Conservation (phyloP, 441 rosid species). For the Populus hybrid region DNA sequence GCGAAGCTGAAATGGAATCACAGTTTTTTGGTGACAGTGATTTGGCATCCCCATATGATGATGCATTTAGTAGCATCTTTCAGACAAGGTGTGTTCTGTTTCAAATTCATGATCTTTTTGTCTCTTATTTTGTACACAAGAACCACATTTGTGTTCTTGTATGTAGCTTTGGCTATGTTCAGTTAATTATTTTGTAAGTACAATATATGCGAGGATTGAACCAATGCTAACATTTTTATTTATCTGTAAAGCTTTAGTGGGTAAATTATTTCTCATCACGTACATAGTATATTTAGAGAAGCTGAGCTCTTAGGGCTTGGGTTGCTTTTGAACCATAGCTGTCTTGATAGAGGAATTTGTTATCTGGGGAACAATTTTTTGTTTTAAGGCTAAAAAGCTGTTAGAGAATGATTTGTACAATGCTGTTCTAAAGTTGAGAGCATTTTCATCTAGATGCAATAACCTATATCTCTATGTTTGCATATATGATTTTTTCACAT, state of each 20-base stretch:
- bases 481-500: background rate
- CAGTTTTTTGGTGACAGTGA: conserved; percentile 54
- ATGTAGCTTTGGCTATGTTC: background rate
- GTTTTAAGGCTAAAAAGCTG: background rate
- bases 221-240: background rate
- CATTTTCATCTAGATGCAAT: background rate
- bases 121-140: background rate
- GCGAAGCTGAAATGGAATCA: conserved; percentile 80
- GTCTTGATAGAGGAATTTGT: background rate
- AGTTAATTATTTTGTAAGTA: background rate
- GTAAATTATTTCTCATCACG: background rate
- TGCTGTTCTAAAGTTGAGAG: background rate
- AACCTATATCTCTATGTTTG: background rate
- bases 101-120: background rate
- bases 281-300: background rate
- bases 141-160: background rate
- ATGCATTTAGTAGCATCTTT: conserved; percentile 49
- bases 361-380: background rate
- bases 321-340: background rate
- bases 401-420: background rate
- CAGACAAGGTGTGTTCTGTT: conserved; percentile 51
- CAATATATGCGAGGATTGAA: background rate
- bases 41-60: conserved; percentile 56
- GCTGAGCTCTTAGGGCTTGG: background rate
- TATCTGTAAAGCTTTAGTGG: background rate